Evolutionary conservation across 495 filamentous ascomycete genomes (phyloP), one percentile per base, ranked within the genome.

Genomic region (Penicillium diatomitis): DNA sequence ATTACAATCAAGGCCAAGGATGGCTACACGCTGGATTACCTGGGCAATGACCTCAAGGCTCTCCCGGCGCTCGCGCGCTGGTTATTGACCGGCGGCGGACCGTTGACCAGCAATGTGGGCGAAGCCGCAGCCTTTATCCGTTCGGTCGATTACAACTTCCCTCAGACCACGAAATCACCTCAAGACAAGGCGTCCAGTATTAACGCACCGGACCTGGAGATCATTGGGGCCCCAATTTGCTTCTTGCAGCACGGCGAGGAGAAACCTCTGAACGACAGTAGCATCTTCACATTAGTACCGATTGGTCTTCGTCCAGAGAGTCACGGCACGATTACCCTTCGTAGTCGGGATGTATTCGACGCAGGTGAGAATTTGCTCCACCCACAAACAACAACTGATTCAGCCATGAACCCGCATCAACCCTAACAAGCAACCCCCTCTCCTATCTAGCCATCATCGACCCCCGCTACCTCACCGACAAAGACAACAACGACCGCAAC

Each of bases 181-280:
- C 40, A 43, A 3, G 50, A 58, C 41, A 30, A 49, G 11, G 46
- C 52, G 0, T 62, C 58, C 27, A 50, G 58, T 4, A 6, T 35
- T 5, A 39, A 37, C 2, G 47, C 41, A 3, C 55, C 55, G 4
- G 58, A 62, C 30, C 6, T 62, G 29, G 58, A 62, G 29, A 49
- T 62, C 33, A 51, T 62, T 34, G 58, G 55, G 8, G 52, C 55
- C 30, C 58, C 58, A 5, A 7, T 62, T 10, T 46, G 49, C 12
- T 62, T 51, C 44, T 50, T 62, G n/a, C 47, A 62, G 27, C 58
- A 62, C 39, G 55, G 52, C 41, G 55, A 62, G 29, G 58, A 62
- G 46, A 41, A 8, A 3, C 39, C 47, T 6, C 2, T 50, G 3
- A 52, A 49, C 35, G 52, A 47, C 6, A 44, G 37, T 38, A 55